Percentiles rank a stretch among this genome's conserved stretches.
Conservation (phyloP, 108 stramenopile species). For the Epipyxis sp. region DNA sequence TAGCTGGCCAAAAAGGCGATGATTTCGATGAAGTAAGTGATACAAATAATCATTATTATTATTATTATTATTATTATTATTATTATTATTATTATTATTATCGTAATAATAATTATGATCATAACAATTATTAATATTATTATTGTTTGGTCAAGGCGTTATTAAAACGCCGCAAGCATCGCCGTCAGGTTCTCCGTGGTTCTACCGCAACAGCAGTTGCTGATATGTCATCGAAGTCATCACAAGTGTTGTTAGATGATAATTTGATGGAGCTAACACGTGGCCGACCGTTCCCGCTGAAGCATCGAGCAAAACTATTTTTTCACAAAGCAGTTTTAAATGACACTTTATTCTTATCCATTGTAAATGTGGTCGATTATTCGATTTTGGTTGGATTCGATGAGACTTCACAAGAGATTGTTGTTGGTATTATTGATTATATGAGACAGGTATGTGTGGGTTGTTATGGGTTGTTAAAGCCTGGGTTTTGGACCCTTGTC, state of each 20-base stretch:
- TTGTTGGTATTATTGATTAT: constrained; percentile 97
- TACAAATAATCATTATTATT: too few relatives aligned
- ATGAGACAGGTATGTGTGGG: constrained; percentile 66
- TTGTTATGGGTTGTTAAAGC: background rate
- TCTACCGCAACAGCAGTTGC: too few relatives aligned
- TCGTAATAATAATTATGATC: too few relatives aligned
- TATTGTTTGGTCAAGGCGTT: too few relatives aligned
- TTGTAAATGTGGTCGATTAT: constrained; percentile 93
- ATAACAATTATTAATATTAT: too few relatives aligned
- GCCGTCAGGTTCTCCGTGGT: too few relatives aligned
- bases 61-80: background rate
- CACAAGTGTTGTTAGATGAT: constrained; percentile 76
- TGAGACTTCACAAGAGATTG: constrained; percentile 81
- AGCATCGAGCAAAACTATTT: constrained; percentile 78
- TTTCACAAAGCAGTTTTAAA: constrained; percentile 90
- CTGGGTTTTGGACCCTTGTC: background rate
- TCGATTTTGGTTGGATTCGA: constrained; percentile 92
- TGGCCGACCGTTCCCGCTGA: constrained; percentile 86
- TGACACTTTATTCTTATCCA: constrained; percentile 87
- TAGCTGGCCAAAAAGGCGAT: background rate
- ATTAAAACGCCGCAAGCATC: too few relatives aligned
- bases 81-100: constrained; percentile 18
- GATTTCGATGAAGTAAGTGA: background rate
- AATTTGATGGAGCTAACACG: constrained; percentile 88
- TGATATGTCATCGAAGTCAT: too few relatives aligned